Evolutionary conservation across 2,329 filamentous ascomycete species (phyloP), one percentile per base, ranked within the genome.

Genomic region (Colletotrichum falcatum): DNA sequence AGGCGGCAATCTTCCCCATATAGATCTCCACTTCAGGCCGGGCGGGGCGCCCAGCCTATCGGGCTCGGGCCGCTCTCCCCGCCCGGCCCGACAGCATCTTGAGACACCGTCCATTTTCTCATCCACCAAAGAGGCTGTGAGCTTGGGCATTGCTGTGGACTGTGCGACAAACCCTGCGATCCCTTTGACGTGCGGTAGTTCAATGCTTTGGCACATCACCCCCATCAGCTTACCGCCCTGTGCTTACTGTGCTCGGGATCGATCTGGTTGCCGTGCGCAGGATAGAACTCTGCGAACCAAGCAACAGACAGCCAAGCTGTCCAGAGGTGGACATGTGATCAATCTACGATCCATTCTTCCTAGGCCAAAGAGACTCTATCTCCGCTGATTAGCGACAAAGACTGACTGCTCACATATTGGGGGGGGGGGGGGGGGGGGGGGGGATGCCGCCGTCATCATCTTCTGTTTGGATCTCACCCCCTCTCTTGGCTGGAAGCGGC

Each of bases 51-150:
- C 64, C 64, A 49, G 33, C 56, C 49, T 37, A 66, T 55, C 67
- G 67, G 67, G 67, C 67, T 70, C 67, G 63, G 67, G 67, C 67
- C 63, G 67, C 67, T 53, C 51, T 16, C 67, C 67, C 67, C 67
- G 64, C 68, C 58, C 68, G 64, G 68, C 58, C 59, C 64, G 68
- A 71, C 64, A 67, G n/a, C 46, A 37, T 67, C 58, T 54, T 71
- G 68, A 68, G 68, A 71, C 64, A 68, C 37, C 59, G 37, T 71
- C 64, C 23, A 46, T 59, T 63, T 30, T 53, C 28, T 23, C 20
- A 18, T 28, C 26, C 12, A 49, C 44, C 44, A 44, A 20, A 28
- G 12, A 28, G 35, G 55, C 56, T 49, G 9, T 48, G 60, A 11
- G 62, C 58, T 54, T 59, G 64, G 53, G 26, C 59, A 53, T 39